Conservation (phyloP, 306 rosid genomes). For the Dryas alaskensis region DNA sequence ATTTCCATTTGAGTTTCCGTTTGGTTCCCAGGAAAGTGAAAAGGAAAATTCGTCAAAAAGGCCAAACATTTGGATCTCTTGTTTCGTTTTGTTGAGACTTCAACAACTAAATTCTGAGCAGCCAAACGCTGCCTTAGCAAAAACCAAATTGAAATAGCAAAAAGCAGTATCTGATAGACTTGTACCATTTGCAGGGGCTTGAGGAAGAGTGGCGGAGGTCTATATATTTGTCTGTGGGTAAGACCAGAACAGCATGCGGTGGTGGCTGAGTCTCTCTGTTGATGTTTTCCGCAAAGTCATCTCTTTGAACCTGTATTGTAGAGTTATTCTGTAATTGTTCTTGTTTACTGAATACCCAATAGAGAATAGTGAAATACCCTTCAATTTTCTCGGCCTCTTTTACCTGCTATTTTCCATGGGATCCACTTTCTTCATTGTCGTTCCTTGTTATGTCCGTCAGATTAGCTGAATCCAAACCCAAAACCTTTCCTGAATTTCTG, state of each 20-base stretch:
- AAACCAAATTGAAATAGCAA: neutral
- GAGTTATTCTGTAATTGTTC: slow-evolving; percentile 76
- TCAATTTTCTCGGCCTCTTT: slow-evolving; percentile 2
- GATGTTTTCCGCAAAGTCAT: slow-evolving; percentile 76
- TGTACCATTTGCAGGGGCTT: slow-evolving; percentile 32
- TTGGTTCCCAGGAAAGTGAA: neutral
- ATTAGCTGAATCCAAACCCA: slow-evolving; percentile 60
- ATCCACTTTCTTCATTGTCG: slow-evolving; percentile 72
- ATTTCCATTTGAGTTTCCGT: neutral
- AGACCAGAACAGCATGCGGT: slow-evolving; percentile 87
- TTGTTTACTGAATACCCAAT: neutral
- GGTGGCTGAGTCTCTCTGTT: slow-evolving; percentile 76
- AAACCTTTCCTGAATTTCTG: neutral
- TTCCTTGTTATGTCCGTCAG: slow-evolving; percentile 95
- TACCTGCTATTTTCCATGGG: slow-evolving; percentile 55
- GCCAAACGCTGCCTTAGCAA: neutral
- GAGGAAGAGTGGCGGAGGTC: slow-evolving; percentile 29
- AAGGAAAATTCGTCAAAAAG: neutral
- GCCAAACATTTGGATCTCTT: neutral
- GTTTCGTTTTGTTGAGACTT: neutral
- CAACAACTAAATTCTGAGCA: neutral
- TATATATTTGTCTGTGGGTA: slow-evolving; percentile 33
- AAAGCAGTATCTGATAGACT: neutral
- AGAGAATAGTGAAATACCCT: neutral
- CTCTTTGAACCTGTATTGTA: slow-evolving; percentile 86